These are phyloP conservation scores for Coix lacrymajobi DNA, from an alignment of 176 grass and related monocot genomes.

Conservation along the genomic window DNA sequence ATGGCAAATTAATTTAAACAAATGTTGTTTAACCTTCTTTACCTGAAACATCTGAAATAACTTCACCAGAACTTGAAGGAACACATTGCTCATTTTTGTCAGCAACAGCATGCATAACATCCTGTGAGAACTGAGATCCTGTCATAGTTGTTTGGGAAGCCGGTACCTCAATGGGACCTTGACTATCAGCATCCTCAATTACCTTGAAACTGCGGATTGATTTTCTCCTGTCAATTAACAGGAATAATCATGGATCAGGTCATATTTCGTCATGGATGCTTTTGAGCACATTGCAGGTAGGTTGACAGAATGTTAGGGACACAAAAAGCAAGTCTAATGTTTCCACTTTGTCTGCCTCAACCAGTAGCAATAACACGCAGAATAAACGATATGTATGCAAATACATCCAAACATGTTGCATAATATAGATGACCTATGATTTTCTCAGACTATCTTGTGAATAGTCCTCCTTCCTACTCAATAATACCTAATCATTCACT, in stretches of 20 bases:
- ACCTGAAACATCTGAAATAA: slow-evolving; percentile 21
- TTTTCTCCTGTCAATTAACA: slow-evolving; percentile 42
- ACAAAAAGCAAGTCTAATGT: not conserved
- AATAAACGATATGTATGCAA: slow-evolving; percentile 19
- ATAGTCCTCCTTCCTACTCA: not conserved
- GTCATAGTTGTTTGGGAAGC: slow-evolving; percentile 17
- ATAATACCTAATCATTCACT: slow-evolving; percentile 1
- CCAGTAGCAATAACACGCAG: slow-evolving; percentile 9
- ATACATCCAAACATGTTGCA: not conserved
- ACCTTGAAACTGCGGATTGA: slow-evolving; percentile 23
- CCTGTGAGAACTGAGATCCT: slow-evolving; percentile 30
- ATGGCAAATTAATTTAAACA: slow-evolving; percentile 4
- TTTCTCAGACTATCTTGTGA: not conserved
- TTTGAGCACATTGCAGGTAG: not conserved
- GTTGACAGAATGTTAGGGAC: slow-evolving; percentile 1
- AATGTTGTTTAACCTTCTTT: slow-evolving; percentile 40
- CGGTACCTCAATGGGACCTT: not conserved
- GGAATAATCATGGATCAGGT: slow-evolving; percentile 18
- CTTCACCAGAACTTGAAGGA: slow-evolving; percentile 24
- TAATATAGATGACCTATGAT: not conserved
- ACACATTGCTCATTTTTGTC: slow-evolving; percentile 13
- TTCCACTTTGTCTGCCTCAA: not conserved
- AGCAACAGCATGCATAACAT: not conserved
- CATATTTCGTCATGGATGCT: slow-evolving; percentile 10
- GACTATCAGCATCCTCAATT: not conserved